Conservation (phyloP, 1,284 basidiomycete genomes). For the Heterobasidion occidentale region DNA sequence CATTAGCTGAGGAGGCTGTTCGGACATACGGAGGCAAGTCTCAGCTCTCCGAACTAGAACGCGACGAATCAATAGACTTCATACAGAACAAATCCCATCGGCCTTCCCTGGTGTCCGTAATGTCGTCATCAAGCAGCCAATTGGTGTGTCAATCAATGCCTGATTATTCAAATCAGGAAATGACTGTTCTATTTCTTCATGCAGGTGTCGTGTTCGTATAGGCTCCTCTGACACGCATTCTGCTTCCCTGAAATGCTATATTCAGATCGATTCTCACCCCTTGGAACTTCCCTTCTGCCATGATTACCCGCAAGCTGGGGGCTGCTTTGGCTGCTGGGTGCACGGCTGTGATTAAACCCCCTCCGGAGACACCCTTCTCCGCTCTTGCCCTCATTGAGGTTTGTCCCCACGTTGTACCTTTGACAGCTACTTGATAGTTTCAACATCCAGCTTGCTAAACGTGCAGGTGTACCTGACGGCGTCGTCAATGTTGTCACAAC, state of each 20-base stretch:
- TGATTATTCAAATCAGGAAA: neutral
- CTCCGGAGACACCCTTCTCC: constrained; percentile 94
- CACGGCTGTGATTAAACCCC: constrained; percentile 92
- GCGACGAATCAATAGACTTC: no score
- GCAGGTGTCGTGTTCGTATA: constrained; percentile 53
- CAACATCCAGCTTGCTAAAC: constrained; percentile 54
- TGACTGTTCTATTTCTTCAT: neutral
- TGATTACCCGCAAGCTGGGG: constrained; percentile 86
- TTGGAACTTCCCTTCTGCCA: constrained; percentile 94
- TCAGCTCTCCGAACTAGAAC: no score
- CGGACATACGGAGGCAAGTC: constrained; percentile 68
- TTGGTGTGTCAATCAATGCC: constrained; percentile 46
- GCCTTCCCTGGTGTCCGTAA: constrained; percentile 70
- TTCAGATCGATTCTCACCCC: constrained; percentile 70
- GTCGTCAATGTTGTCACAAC: constrained; percentile 95
- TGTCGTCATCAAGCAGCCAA: constrained; percentile 90
- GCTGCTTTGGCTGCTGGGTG: constrained; percentile 94
- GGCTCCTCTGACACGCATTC: neutral
- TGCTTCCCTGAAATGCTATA: neutral
- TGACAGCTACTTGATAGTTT: neutral
- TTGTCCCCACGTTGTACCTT: constrained; percentile 7
- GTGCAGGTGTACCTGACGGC: constrained; percentile 90
- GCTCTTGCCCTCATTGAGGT: constrained; percentile 84
- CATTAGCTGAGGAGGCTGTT: constrained; percentile 78
- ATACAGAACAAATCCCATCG: constrained; percentile 75